Base-by-base conservation (phyloP, 116 monocot species). In the Dioscorea cayenensis region DNA sequence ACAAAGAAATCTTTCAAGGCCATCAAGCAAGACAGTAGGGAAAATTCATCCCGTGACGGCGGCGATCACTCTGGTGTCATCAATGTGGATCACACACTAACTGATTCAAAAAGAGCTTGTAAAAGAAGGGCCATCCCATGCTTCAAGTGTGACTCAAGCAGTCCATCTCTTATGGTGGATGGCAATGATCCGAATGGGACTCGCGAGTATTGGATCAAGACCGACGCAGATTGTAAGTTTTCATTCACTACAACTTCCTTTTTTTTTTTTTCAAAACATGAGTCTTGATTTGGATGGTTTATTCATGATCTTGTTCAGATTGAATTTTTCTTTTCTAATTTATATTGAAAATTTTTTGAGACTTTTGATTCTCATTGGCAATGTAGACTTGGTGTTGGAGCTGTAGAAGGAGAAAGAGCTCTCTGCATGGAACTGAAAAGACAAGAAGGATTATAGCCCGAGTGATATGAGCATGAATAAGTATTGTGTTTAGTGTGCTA, bases 141-240 rank as follows among this genome's bases (percentile, higher is more conserved):
- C 63, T 59, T 76, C 70, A 66, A 60, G 64, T 80, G 37, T 43
- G 77, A 68, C 71, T 68, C 80, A 1, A 67, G 43, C 2, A 74
- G 59, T 18, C 43, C 73, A 38, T 17, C 77, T 38, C 10, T 19
- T 36, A 60, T 66, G 16, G 32, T 65, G 14, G 64, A 51, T 25
- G 55, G 49, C 7, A 63, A 63, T 17, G 80, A 81, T 21, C 80
- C 78, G 1, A 81, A 55, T 8, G 71, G 75, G 61, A 82, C 65
- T 49, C 64, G 82, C 4, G 89, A 77, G 69, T 77, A 89, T 25
- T 92, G 89, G 89, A 92, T 92, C 89, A 92, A 82, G 70, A 89
- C 89, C 2, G 92, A 92, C 65, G 84, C 86, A 50, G 89, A 92
- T 19, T 92, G 92, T 92, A 73, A 88, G 91, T 85, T 28, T 7